Evolutionary conservation across 805 yeast species (phyloP).

Genomic region (Grigorovia transvaalensis): DNA sequence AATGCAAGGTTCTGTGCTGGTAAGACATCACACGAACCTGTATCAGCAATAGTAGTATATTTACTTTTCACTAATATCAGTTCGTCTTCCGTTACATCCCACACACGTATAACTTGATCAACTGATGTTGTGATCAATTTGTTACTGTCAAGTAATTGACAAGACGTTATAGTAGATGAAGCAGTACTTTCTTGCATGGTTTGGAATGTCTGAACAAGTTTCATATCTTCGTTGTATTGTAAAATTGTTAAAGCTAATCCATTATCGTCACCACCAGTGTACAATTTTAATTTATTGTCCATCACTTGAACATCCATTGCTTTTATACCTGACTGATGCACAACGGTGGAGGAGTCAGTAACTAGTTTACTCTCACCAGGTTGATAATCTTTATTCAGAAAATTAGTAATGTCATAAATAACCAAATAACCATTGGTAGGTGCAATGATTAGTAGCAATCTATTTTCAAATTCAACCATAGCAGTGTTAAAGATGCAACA

Average conservation of each 20-base stretch:
- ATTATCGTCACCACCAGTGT: slow-evolving; percentile 93
- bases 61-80: slow-evolving; percentile 30
- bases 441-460: slow-evolving; percentile 39
- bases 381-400: slow-evolving; percentile 1
- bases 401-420: slow-evolving; percentile 42
- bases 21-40: slow-evolving; percentile 56
- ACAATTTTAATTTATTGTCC: slow-evolving; percentile 26
- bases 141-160: slow-evolving; percentile 30
- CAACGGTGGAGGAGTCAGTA: slow-evolving; percentile 4
- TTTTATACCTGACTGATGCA: slow-evolving; percentile 84
- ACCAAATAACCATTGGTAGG: slow-evolving; percentile 79
- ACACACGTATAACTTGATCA: slow-evolving; percentile 65
- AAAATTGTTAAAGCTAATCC: slow-evolving; percentile 41
- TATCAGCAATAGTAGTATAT: slow-evolving; percentile 83
- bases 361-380: neutral
- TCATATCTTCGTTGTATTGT: slow-evolving; percentile 12
- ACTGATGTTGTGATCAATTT: slow-evolving; percentile 57
- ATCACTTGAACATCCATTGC: slow-evolving; percentile 33
- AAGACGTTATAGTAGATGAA: slow-evolving; percentile 73
- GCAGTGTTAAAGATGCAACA: slow-evolving; percentile 67
- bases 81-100: slow-evolving; percentile 36
- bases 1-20: slow-evolving; percentile 23
- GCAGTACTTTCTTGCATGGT: slow-evolving; percentile 47
- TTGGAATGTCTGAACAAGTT: neutral
- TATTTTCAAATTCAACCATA: slow-evolving; percentile 29